These are phyloP conservation scores for Lachancea kluyveri DNA, from an alignment of 805 yeast species.

Conservation along the genomic window DNA sequence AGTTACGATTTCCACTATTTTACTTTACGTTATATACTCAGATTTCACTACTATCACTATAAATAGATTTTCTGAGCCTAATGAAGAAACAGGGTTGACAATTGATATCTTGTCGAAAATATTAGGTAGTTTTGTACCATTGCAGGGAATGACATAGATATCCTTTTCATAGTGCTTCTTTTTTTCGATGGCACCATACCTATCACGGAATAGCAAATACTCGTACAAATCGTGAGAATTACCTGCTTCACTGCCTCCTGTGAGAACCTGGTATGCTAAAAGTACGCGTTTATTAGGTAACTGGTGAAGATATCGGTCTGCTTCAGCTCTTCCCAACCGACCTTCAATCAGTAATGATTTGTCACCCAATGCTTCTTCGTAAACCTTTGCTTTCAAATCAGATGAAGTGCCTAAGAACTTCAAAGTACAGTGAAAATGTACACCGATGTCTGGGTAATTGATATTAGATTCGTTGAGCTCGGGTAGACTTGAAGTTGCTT, in stretches of 20 bases:
- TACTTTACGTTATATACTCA: no score
- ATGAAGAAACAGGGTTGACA: background rate
- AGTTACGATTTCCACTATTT: no score
- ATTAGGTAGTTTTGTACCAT: conserved; percentile 23
- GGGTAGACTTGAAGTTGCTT: no score
- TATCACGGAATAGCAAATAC: conserved; percentile 14
- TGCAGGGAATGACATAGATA: conserved; percentile 32
- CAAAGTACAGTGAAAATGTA: no score
- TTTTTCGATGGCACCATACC: conserved; percentile 19
- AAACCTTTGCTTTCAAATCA: conserved; percentile 11
- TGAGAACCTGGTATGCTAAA: conserved; percentile 16
- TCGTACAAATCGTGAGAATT: conserved; percentile 18
- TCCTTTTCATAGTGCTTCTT: conserved; percentile 18
- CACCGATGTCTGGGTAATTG: no score
- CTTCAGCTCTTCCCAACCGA: conserved; percentile 22
- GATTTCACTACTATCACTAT: no score
- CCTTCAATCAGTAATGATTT: conserved; percentile 33
- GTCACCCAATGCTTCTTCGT: conserved; percentile 25
- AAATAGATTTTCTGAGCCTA: no score
- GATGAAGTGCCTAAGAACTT: conserved; percentile 14
- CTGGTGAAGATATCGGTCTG: conserved; percentile 17
- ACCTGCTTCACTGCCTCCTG: conserved; percentile 10
- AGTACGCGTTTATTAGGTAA: conserved; percentile 17
- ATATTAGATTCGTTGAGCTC: no score
- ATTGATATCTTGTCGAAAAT: conserved; percentile 17